These are phyloP conservation scores for Dryadomyces quercus-mongolicae DNA, from an alignment of 2,329 filamentous ascomycete species.

Conservation along the genomic window DNA sequence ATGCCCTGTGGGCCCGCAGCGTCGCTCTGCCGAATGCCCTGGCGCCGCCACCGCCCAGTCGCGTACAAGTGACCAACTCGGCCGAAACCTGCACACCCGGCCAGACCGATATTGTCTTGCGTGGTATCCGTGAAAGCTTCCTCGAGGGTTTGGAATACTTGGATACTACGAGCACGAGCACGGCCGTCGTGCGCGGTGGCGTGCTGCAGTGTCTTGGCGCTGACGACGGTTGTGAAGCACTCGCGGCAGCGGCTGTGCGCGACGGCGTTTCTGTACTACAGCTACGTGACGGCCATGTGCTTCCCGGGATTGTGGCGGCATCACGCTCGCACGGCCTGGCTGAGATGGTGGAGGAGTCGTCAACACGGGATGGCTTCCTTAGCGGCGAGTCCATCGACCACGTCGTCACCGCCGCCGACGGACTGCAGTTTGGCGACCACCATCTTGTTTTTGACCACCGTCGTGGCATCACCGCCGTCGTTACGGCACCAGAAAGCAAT, in stretches of 20 bases:
- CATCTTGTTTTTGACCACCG: slow-evolving; percentile 27
- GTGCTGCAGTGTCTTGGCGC: slow-evolving; percentile 25
- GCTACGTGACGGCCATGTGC: slow-evolving; percentile 32
- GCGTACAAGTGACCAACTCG: not conserved
- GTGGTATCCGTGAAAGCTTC: slow-evolving; percentile 24
- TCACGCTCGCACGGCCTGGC: slow-evolving; percentile 33
- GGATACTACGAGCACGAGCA: slow-evolving; percentile 3
- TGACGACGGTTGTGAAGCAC: slow-evolving; percentile 17
- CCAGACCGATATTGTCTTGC: slow-evolving; percentile 19
- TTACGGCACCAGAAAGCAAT: slow-evolving; percentile 23
- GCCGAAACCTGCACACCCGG: not conserved
- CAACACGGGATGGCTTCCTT: slow-evolving; percentile 33
- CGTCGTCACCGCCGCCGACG: slow-evolving; percentile 20
- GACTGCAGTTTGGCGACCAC: slow-evolving; percentile 28
- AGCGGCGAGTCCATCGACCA: slow-evolving; percentile 16
- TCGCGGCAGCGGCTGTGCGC: slow-evolving; percentile 5
- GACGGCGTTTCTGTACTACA: slow-evolving; percentile 17
- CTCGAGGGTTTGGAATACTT: slow-evolving; percentile 15
- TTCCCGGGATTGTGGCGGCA: slow-evolving; percentile 36
- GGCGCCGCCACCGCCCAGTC: not conserved
- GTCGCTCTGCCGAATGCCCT: not conserved
- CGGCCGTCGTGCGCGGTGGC: slow-evolving; percentile 28
- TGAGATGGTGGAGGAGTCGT: slow-evolving; percentile 32
- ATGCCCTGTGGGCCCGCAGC: not conserved
- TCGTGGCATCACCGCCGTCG: slow-evolving; percentile 29